Conservation (phyloP, 1,139 yeast species). For the Zhuliangozyma parablackwelliae region DNA sequence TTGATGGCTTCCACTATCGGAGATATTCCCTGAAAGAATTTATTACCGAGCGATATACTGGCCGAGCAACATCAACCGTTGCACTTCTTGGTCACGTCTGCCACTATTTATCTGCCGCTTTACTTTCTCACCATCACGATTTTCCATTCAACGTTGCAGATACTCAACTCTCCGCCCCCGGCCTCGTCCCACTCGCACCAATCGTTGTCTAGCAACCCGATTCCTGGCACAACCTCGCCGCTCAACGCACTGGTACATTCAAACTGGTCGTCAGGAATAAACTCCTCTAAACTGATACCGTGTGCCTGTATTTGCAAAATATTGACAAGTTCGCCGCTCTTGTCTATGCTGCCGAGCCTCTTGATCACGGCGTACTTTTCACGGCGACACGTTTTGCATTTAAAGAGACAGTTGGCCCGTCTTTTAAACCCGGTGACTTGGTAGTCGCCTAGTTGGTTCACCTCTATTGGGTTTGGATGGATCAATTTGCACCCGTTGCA, state of each 20-base stretch:
- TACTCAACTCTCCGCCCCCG: constrained; percentile 64
- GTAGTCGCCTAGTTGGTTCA: constrained; percentile 51
- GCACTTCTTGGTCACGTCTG: too few species aligned
- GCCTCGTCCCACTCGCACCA: constrained; percentile 91
- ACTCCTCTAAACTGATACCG: constrained; percentile 67
- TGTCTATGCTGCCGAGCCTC: constrained; percentile 22
- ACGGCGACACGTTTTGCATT: constrained; percentile 60
- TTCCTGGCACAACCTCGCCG: constrained; percentile 50
- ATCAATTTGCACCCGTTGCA: constrained; percentile 69
- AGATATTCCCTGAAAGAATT: too few species aligned
- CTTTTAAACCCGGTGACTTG: constrained; percentile 67
- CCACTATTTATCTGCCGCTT: background rate
- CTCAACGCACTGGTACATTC: constrained; percentile 47
- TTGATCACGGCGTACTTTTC: constrained; percentile 27
- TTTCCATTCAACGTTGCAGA: constrained; percentile 61
- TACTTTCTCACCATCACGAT: constrained; percentile 2
- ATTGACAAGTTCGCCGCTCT: constrained; percentile 23
- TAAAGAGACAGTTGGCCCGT: constrained; percentile 70
- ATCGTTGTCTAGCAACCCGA: constrained; percentile 69
- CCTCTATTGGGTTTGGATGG: constrained; percentile 61
- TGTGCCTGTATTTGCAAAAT: constrained; percentile 72
- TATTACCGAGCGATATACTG: too few species aligned
- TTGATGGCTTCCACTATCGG: too few species aligned
- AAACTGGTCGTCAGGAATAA: constrained; percentile 64
- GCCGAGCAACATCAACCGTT: too few species aligned